phyloP scores from a whole-genome alignment of 169 alveolate genomes.

The Plasmodium cynomolgi region DNA sequence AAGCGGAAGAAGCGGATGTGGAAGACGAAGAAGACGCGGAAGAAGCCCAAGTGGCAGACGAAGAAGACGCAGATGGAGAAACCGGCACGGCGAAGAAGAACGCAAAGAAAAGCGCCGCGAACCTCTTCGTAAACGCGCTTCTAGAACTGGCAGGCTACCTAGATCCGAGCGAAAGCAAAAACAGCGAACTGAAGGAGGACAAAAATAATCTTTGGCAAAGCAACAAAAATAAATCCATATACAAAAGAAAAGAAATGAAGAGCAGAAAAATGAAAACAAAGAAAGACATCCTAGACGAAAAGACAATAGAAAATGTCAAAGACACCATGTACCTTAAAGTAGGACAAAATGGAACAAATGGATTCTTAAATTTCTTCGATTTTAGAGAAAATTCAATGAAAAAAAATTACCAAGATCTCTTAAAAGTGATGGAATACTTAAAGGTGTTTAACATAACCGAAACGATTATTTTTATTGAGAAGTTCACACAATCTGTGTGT shows the following conservation, averaged over 20 bases:
- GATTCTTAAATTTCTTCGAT: constrained; percentile 49
- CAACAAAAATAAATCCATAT: constrained; percentile 13
- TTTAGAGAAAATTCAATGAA: constrained; percentile 22
- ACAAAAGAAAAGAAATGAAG: constrained; percentile 48
- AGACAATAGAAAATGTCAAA: background rate
- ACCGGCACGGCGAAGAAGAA: background rate
- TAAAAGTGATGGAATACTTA: constrained; percentile 18
- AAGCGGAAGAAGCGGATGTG: background rate
- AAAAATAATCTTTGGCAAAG: background rate
- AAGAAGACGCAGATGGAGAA: background rate
- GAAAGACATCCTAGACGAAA: constrained; percentile 13
- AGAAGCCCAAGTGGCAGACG: background rate
- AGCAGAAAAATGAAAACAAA: constrained; percentile 37
- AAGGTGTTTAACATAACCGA: constrained; percentile 28
- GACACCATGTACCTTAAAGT: constrained; percentile 41
- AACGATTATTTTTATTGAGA: constrained; percentile 34
- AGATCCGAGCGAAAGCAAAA: background rate
- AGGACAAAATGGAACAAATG: constrained; percentile 64
- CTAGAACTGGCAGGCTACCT: background rate
- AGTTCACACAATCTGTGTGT: constrained; percentile 37
- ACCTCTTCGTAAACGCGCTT: background rate
- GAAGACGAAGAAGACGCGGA: background rate
- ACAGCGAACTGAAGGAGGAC: background rate
- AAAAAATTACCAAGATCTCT: constrained; percentile 10
- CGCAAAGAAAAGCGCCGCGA: background rate